Base-by-base conservation (phyloP, 441 rosid species). In the Erysimum cheiri region DNA sequence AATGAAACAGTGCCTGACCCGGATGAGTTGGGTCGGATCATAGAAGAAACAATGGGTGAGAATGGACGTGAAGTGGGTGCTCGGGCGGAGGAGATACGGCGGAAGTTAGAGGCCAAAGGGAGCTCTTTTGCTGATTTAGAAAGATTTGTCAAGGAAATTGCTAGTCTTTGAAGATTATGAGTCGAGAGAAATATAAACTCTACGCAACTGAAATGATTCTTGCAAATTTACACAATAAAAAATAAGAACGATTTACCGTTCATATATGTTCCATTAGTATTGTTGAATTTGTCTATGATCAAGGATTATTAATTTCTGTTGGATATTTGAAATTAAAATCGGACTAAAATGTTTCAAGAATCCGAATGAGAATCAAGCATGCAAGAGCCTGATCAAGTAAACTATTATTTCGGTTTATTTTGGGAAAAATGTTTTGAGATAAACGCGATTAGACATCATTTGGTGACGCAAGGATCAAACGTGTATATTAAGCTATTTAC, bases 11-110 rank as follows among this genome's bases (percentile, higher is more conserved):
- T 59, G 3, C 65, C 73, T 2, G 59, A 69, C n/a, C 39, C 59
- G 46, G 66, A 69, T 10, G 40, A 47, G 19, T 37, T 69, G 17
- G 31, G 31, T 17, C 32, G 59, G 29, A 12, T 69, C 35, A 57
- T 69, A 35, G 66, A 17, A 3, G 73, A 69, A 8, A 14, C 66
- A 19, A 55, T 67, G 71, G 41, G 66, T 5, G 58, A 58, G 47
- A 0, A n/a, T 33, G 49, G 67, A 36, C 33, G 47, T 2, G 48
- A 8, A 4, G 59, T 48, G 11, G 11, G 48, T 11, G 66, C 48
- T 55, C 43, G 19, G 6, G 48, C n/a, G 1, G 29, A 58, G 66
- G 59, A 59, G 41, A 36, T 69, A 3, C 58, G 48, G 6, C 3
- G 4, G 22, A 69, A 33, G 50, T 4, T 40, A 6, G 43, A 43